Evolutionary conservation across 192 early-diverging fungal species (phyloP).

Genomic region (Umbelopsis isabellina): DNA sequence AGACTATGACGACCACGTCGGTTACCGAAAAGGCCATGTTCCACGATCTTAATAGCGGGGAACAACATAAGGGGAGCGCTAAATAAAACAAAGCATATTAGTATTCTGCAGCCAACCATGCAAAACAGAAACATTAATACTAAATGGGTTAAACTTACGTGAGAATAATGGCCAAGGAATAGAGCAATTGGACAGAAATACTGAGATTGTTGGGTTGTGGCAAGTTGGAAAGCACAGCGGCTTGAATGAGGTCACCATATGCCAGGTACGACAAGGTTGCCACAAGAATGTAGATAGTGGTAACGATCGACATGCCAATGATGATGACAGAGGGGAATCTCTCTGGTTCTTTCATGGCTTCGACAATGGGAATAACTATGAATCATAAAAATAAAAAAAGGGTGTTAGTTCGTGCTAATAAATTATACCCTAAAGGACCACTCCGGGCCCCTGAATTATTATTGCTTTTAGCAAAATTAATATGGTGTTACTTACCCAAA

Average conservation of each 20-base stretch:
- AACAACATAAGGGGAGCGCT: constrained; percentile 81
- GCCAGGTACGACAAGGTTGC: constrained; percentile 79
- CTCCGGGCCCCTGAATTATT: neutral
- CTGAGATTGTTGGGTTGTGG: constrained; percentile 63
- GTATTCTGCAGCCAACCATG: neutral
- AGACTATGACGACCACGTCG: constrained; percentile 48
- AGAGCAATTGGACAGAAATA: constrained; percentile 73
- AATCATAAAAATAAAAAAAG: neutral
- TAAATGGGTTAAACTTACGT: constrained; percentile 39
- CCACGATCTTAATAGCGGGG: constrained; percentile 83
- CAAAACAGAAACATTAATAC: neutral
- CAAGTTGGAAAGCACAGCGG: constrained; percentile 82
- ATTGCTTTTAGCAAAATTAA: neutral
- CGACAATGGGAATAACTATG: constrained; percentile 67
- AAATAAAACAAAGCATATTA: constrained; percentile 12
- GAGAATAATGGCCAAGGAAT: constrained; percentile 86
- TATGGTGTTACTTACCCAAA: constrained; percentile 46
- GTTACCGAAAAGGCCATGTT: constrained; percentile 72
- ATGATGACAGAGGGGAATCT: constrained; percentile 75
- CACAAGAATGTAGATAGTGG: constrained; percentile 66
- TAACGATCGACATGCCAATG: constrained; percentile 66
- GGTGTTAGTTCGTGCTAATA: neutral
- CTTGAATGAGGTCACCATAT: constrained; percentile 76
- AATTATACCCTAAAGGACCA: constrained; percentile 9
- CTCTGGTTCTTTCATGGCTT: constrained; percentile 82